Evolutionary conservation across 306 rosid species (phyloP).

Genomic region (Cicer judaicum): DNA sequence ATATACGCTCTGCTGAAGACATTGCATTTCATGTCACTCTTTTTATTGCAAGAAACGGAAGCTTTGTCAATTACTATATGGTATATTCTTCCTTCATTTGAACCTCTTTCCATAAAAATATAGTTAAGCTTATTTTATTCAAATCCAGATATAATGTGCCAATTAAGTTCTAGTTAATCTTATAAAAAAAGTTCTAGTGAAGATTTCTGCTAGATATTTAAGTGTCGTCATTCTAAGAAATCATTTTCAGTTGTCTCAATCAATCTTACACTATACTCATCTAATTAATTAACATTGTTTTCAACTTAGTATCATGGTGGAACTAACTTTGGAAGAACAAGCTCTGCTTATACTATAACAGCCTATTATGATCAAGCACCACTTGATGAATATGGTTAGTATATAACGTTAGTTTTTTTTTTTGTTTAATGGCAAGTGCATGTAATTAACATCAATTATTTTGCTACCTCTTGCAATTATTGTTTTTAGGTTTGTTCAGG

Average conservation of each 20-base stretch:
- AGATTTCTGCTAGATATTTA: slow-evolving; percentile 5
- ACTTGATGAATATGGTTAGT: slow-evolving; percentile 76
- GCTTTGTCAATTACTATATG: slow-evolving; percentile 88
- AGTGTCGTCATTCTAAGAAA: not conserved
- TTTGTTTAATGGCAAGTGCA: not conserved
- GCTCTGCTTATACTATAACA: slow-evolving; percentile 61
- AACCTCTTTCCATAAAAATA: too few species aligned
- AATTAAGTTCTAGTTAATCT: not conserved
- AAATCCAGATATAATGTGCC: not conserved
- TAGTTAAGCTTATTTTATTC: not conserved
- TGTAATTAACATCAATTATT: not conserved
- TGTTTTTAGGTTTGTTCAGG: slow-evolving; percentile 63
- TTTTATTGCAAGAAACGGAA: slow-evolving; percentile 86
- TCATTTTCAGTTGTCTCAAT: not conserved
- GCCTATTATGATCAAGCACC: slow-evolving; percentile 78
- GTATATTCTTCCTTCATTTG: slow-evolving; percentile 42
- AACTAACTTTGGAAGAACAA: slow-evolving; percentile 76
- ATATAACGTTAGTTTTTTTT: not conserved
- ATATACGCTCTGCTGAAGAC: slow-evolving; percentile 77
- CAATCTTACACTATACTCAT: not conserved
- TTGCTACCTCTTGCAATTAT: slow-evolving; percentile 8
- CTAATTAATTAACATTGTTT: slow-evolving; percentile 31
- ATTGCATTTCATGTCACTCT: slow-evolving; percentile 85
- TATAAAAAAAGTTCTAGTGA: not conserved
- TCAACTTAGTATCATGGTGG: slow-evolving; percentile 76